phyloP scores from a whole-genome alignment of 352 stramenopile species.

The Globisporangium acanthophoron region DNA sequence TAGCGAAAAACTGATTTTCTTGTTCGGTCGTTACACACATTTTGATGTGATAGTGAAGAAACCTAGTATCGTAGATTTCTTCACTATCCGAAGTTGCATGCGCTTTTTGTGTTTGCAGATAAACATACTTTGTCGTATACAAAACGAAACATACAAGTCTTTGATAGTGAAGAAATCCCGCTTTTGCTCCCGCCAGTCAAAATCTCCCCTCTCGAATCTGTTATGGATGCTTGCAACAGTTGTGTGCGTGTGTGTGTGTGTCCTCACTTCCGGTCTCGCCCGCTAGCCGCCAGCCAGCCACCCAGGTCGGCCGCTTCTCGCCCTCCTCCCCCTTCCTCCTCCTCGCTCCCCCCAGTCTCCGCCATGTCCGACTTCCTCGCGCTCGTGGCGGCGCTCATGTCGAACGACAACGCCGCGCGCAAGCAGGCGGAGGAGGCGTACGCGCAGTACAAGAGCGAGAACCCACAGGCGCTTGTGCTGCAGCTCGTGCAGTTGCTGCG shows the following conservation, averaged over 20 bases:
- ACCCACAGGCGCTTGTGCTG: conserved; percentile 56
- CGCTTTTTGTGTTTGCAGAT: too few relatives aligned
- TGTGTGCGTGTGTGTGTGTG: too few relatives aligned
- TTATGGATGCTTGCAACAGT: background rate
- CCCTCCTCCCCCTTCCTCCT: background rate
- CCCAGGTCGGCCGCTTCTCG: background rate
- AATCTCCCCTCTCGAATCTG: background rate
- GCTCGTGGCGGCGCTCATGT: conserved; percentile 70
- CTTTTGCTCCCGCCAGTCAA: background rate
- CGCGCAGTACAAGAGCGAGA: conserved; percentile 55
- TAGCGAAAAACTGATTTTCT: too few relatives aligned
- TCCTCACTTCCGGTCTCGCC: conserved; percentile 1
- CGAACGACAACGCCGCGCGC: conserved; percentile 66
- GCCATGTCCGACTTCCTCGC: conserved; percentile 64
- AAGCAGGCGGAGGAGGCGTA: conserved; percentile 77
- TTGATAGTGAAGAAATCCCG: background rate
- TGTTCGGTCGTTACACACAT: too few relatives aligned
- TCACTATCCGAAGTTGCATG: too few relatives aligned
- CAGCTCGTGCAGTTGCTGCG: conserved; percentile 68
- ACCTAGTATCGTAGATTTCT: too few relatives aligned
- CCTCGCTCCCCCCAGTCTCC: background rate
- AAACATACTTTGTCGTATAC: too few relatives aligned
- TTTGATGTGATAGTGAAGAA: too few relatives aligned
- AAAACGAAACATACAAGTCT: background rate
- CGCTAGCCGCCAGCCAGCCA: conserved; percentile 1